These are phyloP conservation scores for Paramicrosporidium saccamoebae DNA, from an alignment of 371 early-diverging fungal genomes.

Conservation along the genomic window DNA sequence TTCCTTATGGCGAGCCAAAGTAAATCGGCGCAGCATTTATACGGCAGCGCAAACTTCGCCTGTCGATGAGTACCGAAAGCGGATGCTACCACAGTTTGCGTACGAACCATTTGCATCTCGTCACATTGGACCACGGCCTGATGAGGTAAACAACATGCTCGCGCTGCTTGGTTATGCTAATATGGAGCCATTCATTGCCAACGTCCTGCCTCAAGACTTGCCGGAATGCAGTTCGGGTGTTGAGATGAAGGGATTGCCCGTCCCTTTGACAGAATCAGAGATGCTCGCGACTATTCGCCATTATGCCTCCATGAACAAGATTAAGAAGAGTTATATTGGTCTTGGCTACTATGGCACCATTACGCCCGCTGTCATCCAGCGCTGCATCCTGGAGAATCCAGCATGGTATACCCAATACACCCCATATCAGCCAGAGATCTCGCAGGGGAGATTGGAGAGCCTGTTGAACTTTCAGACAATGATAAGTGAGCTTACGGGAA, in stretches of 20 bases:
- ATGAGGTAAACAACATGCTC: slow-evolving; percentile 41
- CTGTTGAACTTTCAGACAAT: slow-evolving; percentile 84
- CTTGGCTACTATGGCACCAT: slow-evolving; percentile 69
- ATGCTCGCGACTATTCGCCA: slow-evolving; percentile 30
- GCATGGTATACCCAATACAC: slow-evolving; percentile 96
- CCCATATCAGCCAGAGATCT: slow-evolving; percentile 89
- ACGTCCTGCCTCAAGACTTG: slow-evolving; percentile 66
- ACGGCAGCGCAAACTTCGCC: too few relatives aligned
- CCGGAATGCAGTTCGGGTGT: slow-evolving; percentile 31
- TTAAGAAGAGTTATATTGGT: slow-evolving; percentile 62
- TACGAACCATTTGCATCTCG: slow-evolving; percentile 27
- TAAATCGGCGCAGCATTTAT: too few relatives aligned
- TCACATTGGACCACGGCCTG: slow-evolving; percentile 47
- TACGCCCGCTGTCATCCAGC: slow-evolving; percentile 66
- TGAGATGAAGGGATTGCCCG: slow-evolving; percentile 10
- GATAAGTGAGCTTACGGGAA: slow-evolving; percentile 65
- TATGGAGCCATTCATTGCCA: slow-evolving; percentile 37
- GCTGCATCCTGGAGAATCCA: slow-evolving; percentile 84
- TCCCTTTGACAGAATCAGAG: slow-evolving; percentile 39
- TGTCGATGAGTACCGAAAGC: too few relatives aligned
- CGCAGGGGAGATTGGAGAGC: slow-evolving; percentile 88
- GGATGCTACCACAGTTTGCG: too few relatives aligned
- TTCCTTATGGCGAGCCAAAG: too few relatives aligned
- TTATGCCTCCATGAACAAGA: slow-evolving; percentile 61
- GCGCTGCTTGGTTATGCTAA: slow-evolving; percentile 26